Base-by-base conservation (phyloP, 306 rosid species). In the Trifolium dubium region DNA sequence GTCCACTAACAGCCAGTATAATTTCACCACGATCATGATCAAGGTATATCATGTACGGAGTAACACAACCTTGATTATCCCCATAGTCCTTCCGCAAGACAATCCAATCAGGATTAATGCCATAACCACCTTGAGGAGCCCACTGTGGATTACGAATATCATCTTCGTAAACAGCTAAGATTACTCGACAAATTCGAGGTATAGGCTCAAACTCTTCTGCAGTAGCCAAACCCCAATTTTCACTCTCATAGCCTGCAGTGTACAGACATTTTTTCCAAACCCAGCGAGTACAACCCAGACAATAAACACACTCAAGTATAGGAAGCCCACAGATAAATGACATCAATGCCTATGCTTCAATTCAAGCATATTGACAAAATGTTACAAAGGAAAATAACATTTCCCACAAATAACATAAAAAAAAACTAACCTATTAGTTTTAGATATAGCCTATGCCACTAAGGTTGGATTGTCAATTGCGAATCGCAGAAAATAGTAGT, bases 271-370 rank as follows among this genome's bases (percentile, higher is more conserved):
- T 88, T 77, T 85, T 67, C 98, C 98, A 93, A 80, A 58, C 83
- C 98, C 98, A 93, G 44, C 98, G 97, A 60, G 94, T 85, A 72
- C 97, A 93, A 19, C 76, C 98, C 83, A 93, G 74, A 82, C 96
- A 91, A 84, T 86, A 91, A 28, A 93, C 97, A 77, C 96, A 84
- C 89, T 93, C 98, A 51, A 92, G 90, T 74, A 93, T 15, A 34
- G 98, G 98, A 85, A 88, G 13, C 60, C 98, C 93, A 66, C 97
- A 91, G 77, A 76, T 70, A 66, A 88, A 67, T 83, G 97, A 93
- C 98, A 91, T 93, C 82, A 88, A 89, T 53, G 81, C 86, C 89
- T 86, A 81, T 18, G 43, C 64, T 58, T 55, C 71, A 68, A 69
- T 58, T 55, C 71, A 68, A 69, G 69, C 77, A 86, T 72, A 41